A percentile compares a stretch with the other conserved stretches of the same genome.
Evolutionary conservation across 78 protist genomes (phyloP).

Genomic region (Dictyostelium citrinum): DNA sequence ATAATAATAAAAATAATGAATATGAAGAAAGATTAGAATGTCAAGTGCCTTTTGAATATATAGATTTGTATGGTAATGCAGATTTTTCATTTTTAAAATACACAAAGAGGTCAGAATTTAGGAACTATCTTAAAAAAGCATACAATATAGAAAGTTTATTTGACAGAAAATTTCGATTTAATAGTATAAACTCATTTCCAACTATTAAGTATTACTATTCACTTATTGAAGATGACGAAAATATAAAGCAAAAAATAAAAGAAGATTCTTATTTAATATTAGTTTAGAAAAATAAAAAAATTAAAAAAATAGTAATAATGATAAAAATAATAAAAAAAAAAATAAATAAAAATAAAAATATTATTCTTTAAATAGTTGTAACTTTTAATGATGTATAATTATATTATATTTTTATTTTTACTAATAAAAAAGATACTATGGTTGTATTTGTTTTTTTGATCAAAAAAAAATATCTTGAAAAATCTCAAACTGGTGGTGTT

Average conservation of each 20-base stretch:
- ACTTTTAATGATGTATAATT: too few species aligned
- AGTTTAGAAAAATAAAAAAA: neutral
- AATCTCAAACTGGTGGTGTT: too few species aligned
- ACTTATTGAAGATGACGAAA: neutral
- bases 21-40: neutral
- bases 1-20: neutral
- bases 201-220: neutral
- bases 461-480: too few species aligned
- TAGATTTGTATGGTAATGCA: neutral
- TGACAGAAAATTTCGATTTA: neutral
- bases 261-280: neutral
- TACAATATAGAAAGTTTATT: neutral
- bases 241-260: neutral
- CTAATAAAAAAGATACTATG: too few species aligned
- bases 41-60: neutral
- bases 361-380: too few species aligned
- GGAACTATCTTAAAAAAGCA: neutral
- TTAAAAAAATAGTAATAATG: too few species aligned
- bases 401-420: too few species aligned
- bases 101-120: neutral
- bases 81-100: neutral
- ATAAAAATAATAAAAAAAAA: too few species aligned
- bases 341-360: too few species aligned
- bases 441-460: too few species aligned
- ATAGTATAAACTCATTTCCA: neutral